phyloP scores from a whole-genome alignment of 768 basidiomycete species.

The Baorangia bicolor region DNA sequence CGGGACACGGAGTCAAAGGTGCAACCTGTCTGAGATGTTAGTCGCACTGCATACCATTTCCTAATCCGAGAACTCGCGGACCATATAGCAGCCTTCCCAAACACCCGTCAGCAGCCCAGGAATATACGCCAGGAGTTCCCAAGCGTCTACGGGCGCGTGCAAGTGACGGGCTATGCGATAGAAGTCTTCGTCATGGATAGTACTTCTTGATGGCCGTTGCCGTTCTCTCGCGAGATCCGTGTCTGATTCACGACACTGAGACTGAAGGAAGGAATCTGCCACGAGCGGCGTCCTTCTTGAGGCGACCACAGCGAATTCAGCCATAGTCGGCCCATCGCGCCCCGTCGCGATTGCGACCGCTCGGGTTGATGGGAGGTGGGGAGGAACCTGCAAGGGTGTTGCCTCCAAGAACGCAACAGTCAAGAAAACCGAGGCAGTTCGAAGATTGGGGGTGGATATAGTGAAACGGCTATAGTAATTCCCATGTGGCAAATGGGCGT shows the following conservation, averaged over 20 bases:
- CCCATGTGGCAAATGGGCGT: constrained; percentile 10
- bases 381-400: constrained; percentile 42
- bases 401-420: constrained; percentile 53
- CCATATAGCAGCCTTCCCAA: constrained; percentile 65
- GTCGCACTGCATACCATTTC: constrained; percentile 7
- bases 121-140: constrained; percentile 33
- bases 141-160: constrained; percentile 16
- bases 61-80: constrained; percentile 31
- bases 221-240: constrained; percentile 32
- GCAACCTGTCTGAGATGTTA: constrained; percentile 29
- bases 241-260: constrained; percentile 28
- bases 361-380: constrained; percentile 51
- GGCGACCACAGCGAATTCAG: constrained; percentile 47
- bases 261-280: constrained; percentile 40
- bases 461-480: constrained; percentile 22
- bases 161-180: constrained; percentile 30
- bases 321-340: constrained; percentile 51
- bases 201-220: constrained; percentile 35
- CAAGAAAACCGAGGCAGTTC: constrained; percentile 49
- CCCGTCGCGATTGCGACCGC: constrained; percentile 43
- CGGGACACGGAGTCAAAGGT: constrained; percentile 18
- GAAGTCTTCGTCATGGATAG: constrained; percentile 38
- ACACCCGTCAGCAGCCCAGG: constrained; percentile 51
- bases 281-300: constrained; percentile 48
- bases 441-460: constrained; percentile 37